Base-by-base conservation (phyloP, 2,329 filamentous ascomycete species). In the Neurospora sp. region DNA sequence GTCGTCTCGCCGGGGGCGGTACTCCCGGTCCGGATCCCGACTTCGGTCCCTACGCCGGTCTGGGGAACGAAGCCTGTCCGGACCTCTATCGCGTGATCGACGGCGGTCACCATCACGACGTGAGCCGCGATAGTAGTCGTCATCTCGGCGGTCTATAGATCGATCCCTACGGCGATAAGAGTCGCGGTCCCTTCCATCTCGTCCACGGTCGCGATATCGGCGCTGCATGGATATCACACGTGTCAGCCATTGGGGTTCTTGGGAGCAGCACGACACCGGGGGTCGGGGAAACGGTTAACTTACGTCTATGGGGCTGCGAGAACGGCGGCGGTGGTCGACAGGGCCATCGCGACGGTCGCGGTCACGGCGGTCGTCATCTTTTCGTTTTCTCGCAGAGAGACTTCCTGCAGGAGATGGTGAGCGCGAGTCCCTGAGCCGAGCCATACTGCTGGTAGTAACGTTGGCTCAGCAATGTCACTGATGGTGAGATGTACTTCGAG, bases 321-420 rank as follows among this genome's bases (percentile, higher is more conserved):
- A 90, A 71, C 87, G 85, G 71, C 86, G 85, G 72, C 86, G 84
- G 77, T 82, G 78, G 75, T 85, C 84, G 77, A 83, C 82, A 70
- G 81, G 80, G 74, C 82, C 82, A 77, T 84, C 82, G 72, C 83
- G 81, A 73, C 84, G 77, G 72, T 80, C 83, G 67, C 83, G 80
- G 70, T 84, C 83, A 69, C 82, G 81, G 70, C 82, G 88, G 76
- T 82, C 83, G 79, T 86, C 85, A 81, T 86, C 84, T 81, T 89
- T 86, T 76, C 85, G 86, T 83, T 88, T 91, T 83, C 89, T 90
- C 78, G 89, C 88, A 81, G 89, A 89, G 81, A 91, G 90, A 86
- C 91, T 93, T 89, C 91, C 91, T 93, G 90, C 89, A 90, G 91
- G 91, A 89, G 91, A 93, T 92, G 92, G 92, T 94, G 92, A 95